These are phyloP conservation scores for Jaltomata sinuosa DNA, from an alignment of 257 asterid genomes.

Conservation along the genomic window DNA sequence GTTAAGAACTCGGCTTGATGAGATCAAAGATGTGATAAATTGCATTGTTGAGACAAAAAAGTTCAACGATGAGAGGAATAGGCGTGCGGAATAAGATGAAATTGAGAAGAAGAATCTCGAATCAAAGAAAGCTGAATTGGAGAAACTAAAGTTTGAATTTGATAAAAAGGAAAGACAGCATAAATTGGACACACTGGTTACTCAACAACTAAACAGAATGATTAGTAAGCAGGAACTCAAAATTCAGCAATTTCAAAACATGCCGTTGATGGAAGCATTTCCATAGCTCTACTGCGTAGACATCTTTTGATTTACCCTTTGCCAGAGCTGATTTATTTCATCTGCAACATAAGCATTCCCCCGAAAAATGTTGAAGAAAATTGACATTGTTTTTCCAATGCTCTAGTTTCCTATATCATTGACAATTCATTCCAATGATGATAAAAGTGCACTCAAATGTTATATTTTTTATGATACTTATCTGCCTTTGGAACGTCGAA, in stretches of 20 bases:
- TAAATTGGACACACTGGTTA: neutral
- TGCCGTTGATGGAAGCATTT: constrained; percentile 13
- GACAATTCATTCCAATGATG: too few relatives aligned
- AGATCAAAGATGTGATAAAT: neutral
- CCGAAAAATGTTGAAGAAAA: too few relatives aligned
- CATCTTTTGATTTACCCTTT: neutral
- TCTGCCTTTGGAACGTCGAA: too few relatives aligned
- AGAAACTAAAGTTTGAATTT: constrained; percentile 8
- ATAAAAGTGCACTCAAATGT: too few relatives aligned
- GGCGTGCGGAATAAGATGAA: neutral
- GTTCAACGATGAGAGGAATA: constrained; percentile 7
- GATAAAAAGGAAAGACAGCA: neutral
- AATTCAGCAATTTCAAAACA: neutral
- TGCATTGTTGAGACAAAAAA: neutral
- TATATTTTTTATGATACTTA: too few relatives aligned
- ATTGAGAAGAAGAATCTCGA: neutral
- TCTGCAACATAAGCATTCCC: too few relatives aligned
- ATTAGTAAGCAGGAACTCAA: neutral
- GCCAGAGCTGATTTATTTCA: neutral
- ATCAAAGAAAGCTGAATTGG: neutral
- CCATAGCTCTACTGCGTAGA: neutral
- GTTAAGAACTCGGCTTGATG: constrained; percentile 9
- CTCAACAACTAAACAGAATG: neutral
- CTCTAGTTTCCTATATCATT: too few relatives aligned
- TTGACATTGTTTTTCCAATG: too few relatives aligned